Evolutionary conservation across 139 green algal species (phyloP).

Genomic region (Pleodorina starrii): DNA sequence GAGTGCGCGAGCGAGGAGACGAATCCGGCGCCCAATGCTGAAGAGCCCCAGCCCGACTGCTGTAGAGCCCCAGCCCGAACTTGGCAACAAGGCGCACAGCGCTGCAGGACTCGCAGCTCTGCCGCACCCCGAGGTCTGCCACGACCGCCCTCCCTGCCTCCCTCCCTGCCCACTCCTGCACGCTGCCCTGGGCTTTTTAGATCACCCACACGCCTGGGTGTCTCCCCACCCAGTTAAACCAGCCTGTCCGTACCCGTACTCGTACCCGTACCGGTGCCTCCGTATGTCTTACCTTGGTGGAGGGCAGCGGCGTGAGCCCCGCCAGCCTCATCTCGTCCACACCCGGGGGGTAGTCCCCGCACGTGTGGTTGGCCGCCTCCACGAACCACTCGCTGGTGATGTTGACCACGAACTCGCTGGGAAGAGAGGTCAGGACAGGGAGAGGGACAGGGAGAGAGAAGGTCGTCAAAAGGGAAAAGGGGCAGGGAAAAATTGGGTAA

Average conservation of each 20-base stretch:
- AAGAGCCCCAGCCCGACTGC: too few species aligned
- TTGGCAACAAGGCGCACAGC: background rate
- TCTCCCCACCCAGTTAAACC: too few species aligned
- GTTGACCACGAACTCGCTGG: conserved; percentile 92
- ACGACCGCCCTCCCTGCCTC: background rate
- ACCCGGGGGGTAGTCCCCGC: conserved; percentile 80
- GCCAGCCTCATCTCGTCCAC: conserved; percentile 88
- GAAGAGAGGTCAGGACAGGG: too few species aligned
- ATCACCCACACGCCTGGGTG: background rate
- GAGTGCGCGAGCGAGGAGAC: background rate
- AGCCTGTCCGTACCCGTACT: background rate
- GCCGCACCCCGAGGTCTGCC: background rate
- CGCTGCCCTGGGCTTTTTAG: background rate
- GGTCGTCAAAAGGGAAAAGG: too few species aligned
- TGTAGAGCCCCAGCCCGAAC: too few species aligned
- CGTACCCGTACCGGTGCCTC: background rate
- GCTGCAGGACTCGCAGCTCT: background rate
- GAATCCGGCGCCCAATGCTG: background rate
- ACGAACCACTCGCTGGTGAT: conserved; percentile 98
- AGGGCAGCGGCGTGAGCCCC: conserved; percentile 84
- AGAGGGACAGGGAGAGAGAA: too few species aligned
- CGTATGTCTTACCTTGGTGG: conserved; percentile 60
- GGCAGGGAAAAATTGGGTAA: too few species aligned
- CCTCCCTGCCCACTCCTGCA: background rate
- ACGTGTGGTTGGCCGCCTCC: conserved; percentile 96